A percentile compares a stretch with the other conserved stretches of the same genome.
These are phyloP conservation scores for Nothophytophthora sp. DNA, from an alignment of 352 stramenopile genomes.

Conservation along the genomic window DNA sequence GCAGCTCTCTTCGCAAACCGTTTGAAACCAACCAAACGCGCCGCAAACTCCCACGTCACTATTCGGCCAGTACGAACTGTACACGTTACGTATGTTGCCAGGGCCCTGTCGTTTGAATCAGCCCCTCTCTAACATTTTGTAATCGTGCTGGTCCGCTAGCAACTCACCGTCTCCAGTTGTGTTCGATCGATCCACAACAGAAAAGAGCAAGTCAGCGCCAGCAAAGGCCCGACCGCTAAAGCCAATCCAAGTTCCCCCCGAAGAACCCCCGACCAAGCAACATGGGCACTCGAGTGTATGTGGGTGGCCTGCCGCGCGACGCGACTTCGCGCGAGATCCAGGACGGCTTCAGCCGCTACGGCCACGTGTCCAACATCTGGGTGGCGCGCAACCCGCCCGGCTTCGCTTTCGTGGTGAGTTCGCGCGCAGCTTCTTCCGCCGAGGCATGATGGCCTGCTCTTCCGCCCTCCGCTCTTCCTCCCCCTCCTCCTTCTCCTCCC, in stretches of 20 bases:
- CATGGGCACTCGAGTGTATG: slow-evolving; percentile 85
- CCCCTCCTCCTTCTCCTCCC: slow-evolving; percentile 4
- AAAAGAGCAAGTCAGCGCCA: slow-evolving; percentile 25
- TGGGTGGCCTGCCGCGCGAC: slow-evolving; percentile 80
- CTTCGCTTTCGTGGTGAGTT: slow-evolving; percentile 91
- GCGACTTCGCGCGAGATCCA: slow-evolving; percentile 82
- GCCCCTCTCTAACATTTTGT: slow-evolving; percentile 2
- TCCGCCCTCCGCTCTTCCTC: slow-evolving; percentile 17
- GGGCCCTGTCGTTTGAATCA: no score
- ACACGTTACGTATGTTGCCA: no score
- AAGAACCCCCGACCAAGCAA: slow-evolving; percentile 23
- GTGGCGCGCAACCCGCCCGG: slow-evolving; percentile 85
- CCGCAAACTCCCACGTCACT: slow-evolving; percentile 1
- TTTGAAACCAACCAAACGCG: slow-evolving; percentile 13
- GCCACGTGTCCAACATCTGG: slow-evolving; percentile 87
- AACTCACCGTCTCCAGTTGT: background rate
- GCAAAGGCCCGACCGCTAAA: slow-evolving; percentile 16
- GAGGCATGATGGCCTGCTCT: slow-evolving; percentile 35
- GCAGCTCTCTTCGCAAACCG: background rate
- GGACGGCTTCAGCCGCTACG: slow-evolving; percentile 83
- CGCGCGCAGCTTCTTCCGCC: slow-evolving; percentile 22
- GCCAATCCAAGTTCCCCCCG: no score
- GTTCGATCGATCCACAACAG: slow-evolving; percentile 13
- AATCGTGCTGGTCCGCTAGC: slow-evolving; percentile 18
- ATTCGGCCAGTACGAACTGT: slow-evolving; percentile 7